Conservation (phyloP, 495 filamentous ascomycete species). For the Hypoxylon lenormandii region DNA sequence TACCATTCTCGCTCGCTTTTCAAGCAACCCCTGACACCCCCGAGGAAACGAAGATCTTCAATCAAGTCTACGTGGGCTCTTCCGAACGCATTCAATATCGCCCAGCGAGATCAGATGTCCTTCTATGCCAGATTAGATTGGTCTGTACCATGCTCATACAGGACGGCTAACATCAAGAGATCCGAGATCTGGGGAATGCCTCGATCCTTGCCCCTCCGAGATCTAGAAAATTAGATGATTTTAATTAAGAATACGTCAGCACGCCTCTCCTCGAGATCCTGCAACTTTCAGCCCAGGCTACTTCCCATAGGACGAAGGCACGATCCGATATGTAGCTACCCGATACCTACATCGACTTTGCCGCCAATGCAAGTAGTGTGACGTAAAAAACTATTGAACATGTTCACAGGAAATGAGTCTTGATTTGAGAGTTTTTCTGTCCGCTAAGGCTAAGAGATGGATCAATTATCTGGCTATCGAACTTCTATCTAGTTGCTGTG, state of each 20-base stretch:
- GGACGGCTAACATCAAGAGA: slow-evolving; percentile 2
- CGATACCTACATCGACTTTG: slow-evolving; percentile 16
- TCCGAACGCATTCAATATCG: slow-evolving; percentile 25
- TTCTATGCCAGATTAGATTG: slow-evolving; percentile 36
- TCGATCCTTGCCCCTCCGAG: slow-evolving; percentile 8
- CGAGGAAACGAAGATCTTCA: slow-evolving; percentile 3
- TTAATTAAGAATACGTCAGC: slow-evolving; percentile 10
- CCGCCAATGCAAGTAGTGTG: slow-evolving; percentile 2
- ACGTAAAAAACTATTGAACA: slow-evolving; percentile 2
- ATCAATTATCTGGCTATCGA: too few species aligned
- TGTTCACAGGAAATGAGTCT: neutral
- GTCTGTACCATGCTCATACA: slow-evolving; percentile 15
- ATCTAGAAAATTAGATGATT: slow-evolving; percentile 16
- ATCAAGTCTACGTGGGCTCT: neutral
- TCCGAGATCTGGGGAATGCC: slow-evolving; percentile 36
- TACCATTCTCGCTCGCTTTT: neutral
- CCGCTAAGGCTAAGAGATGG: neutral
- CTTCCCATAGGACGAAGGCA: slow-evolving; percentile 36
- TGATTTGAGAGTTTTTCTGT: neutral
- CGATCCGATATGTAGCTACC: slow-evolving; percentile 40
- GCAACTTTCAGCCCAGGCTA: slow-evolving; percentile 25
- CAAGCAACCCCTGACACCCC: neutral
- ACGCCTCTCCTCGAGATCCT: slow-evolving; percentile 36
- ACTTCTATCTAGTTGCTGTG: too few species aligned
- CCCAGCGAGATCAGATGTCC: slow-evolving; percentile 37